A percentile compares a stretch with the other conserved stretches of the same genome.
Evolutionary conservation across 352 stramenopile species (phyloP).

Genomic region (Globisporangium polare): DNA sequence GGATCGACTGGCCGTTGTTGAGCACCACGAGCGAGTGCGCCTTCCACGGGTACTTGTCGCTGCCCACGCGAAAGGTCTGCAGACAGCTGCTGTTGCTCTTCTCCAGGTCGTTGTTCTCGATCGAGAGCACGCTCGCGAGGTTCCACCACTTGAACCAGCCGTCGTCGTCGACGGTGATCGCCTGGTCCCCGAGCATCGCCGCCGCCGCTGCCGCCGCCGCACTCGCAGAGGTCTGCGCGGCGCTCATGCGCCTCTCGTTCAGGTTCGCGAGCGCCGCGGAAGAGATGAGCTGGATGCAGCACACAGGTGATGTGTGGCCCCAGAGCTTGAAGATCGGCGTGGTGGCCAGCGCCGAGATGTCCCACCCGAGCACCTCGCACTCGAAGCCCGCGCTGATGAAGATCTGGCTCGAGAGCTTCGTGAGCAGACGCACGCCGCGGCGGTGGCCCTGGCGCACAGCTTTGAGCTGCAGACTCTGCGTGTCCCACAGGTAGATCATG

Average conservation of each 20-base stretch:
- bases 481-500: conserved; percentile 74
- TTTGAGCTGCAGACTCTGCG: conserved; percentile 38
- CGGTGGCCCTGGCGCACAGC: conserved; percentile 54
- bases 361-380: conserved; percentile 69
- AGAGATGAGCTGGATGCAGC: conserved; percentile 62
- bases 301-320: conserved; percentile 63
- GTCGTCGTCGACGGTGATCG: conserved; percentile 73
- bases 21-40: conserved; percentile 59
- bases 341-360: conserved; percentile 55
- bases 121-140: conserved; percentile 52
- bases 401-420: conserved; percentile 59
- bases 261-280: conserved; percentile 20
- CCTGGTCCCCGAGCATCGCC: conserved; percentile 50
- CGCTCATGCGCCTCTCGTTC: conserved; percentile 1
- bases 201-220: conserved; percentile 17
- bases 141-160: conserved; percentile 87
- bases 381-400: conserved; percentile 78
- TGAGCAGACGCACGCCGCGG: conserved; percentile 53
- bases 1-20: conserved; percentile 54
- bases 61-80: conserved; percentile 65
- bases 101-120: conserved; percentile 56
- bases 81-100: conserved; percentile 57
- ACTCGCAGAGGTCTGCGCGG: background rate
- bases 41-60: conserved; percentile 67
- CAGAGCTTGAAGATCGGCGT: conserved; percentile 66